Conservation (phyloP, 345 rosid genomes). For the Iberis pinnata region DNA sequence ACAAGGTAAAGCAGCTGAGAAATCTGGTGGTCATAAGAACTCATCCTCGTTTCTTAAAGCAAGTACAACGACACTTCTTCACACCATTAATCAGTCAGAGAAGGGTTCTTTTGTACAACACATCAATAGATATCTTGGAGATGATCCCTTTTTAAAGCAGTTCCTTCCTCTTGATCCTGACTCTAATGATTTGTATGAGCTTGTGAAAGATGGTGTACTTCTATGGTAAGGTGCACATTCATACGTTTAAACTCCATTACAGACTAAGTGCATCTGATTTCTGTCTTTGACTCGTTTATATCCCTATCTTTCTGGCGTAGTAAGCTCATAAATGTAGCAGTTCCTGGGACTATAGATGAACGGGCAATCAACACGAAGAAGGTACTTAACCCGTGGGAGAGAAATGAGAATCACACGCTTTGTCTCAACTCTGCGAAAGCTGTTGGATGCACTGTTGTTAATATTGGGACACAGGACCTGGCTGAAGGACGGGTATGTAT, state of each 20-base stretch:
- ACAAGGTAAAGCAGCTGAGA: constrained; percentile 55
- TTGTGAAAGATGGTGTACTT: constrained; percentile 87
- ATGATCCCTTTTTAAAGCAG: constrained; percentile 77
- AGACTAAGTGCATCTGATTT: not conserved
- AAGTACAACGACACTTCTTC: constrained; percentile 59
- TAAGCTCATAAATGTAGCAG: constrained; percentile 87
- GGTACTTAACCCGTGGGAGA: constrained; percentile 87
- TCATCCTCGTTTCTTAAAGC: constrained; percentile 70
- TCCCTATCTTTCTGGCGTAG: constrained; percentile 30
- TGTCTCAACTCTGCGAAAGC: constrained; percentile 94
- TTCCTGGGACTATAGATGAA: constrained; percentile 87
- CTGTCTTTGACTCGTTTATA: constrained; percentile 18
- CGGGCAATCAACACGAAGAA: constrained; percentile 77
- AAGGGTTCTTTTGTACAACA: constrained; percentile 75
- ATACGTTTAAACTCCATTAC: not conserved
- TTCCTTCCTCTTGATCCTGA: constrained; percentile 83
- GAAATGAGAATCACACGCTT: constrained; percentile 90
- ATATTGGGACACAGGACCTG: constrained; percentile 76
- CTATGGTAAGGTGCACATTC: constrained; percentile 47
- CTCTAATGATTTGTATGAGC: constrained; percentile 60
- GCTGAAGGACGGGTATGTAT: constrained; percentile 77
- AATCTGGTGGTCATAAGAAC: constrained; percentile 51
- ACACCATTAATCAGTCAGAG: constrained; percentile 66
- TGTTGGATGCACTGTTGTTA: constrained; percentile 80
- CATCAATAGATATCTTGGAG: constrained; percentile 82